These are phyloP conservation scores for Coleophoma eucalyptorum DNA, from an alignment of 2,329 filamentous ascomycete species.

Conservation along the genomic window DNA sequence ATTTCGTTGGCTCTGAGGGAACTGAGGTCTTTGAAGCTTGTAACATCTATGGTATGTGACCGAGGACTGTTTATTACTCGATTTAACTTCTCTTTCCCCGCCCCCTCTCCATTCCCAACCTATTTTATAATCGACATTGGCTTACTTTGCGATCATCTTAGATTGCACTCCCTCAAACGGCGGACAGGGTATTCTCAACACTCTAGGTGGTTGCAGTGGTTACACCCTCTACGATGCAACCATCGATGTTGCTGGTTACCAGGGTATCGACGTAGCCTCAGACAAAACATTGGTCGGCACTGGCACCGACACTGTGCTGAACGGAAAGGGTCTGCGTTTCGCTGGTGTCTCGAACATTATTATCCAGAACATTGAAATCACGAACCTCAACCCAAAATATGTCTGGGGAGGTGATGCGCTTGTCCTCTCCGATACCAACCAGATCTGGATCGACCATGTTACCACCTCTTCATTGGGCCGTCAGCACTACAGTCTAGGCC, in stretches of 20 bases:
- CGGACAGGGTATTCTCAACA: no score
- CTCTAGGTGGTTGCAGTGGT: no score
- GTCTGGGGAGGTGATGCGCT: constrained; percentile 35
- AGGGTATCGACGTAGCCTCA: constrained; percentile 19
- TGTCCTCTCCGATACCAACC: constrained; percentile 25
- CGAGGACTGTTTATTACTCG: not conserved
- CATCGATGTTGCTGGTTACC: constrained; percentile 20
- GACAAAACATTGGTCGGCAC: constrained; percentile 24
- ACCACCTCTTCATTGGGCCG: constrained; percentile 38
- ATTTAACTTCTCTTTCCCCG: no score
- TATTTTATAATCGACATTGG: not conserved
- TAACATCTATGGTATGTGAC: not conserved
- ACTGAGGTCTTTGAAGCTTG: not conserved
- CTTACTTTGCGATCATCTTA: no score
- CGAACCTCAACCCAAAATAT: constrained; percentile 30
- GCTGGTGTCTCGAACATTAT: constrained; percentile 22
- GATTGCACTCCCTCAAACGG: no score
- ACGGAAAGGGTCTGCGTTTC: constrained; percentile 23
- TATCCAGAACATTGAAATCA: constrained; percentile 23
- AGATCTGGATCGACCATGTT: constrained; percentile 33
- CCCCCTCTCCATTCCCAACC: no score
- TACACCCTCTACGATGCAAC: not conserved
- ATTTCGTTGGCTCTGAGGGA: not conserved
- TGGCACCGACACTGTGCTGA: constrained; percentile 19
- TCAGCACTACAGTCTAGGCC: constrained; percentile 36